A percentile compares a stretch with the other conserved stretches of the same genome.
Conservation (phyloP, 2,329 filamentous ascomycete species). For the Microsporum audouinii region DNA sequence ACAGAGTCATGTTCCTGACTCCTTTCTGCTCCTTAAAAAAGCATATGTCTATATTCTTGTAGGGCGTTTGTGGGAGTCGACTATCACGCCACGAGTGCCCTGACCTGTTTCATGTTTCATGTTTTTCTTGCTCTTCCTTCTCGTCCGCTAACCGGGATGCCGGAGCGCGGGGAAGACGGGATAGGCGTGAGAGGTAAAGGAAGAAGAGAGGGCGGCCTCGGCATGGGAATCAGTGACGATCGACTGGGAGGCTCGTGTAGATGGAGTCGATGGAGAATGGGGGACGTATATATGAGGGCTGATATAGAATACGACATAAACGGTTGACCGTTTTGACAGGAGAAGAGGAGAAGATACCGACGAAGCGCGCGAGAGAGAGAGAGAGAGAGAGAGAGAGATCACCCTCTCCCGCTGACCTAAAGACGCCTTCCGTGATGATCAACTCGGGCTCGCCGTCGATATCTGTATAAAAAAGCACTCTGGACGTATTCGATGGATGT, state of each 20-base stretch:
- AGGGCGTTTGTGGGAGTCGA: not conserved
- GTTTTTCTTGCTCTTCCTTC: not conserved
- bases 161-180: not conserved
- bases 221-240: not conserved
- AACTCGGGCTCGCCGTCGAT: not conserved
- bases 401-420: not conserved
- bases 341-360: not conserved
- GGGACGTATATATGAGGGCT: no score
- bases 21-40: no score
- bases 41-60: no score
- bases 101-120: not conserved
- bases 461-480: not conserved
- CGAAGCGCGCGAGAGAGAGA: no score
- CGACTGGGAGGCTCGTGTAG: not conserved
- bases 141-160: not conserved
- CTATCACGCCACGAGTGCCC: not conserved
- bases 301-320: no score
- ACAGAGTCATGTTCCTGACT: not conserved
- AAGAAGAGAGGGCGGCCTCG: not conserved
- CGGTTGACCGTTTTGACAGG: not conserved
- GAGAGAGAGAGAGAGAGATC: not conserved
- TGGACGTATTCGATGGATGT: not conserved
- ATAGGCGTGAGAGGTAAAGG: not conserved
- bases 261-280: not conserved
- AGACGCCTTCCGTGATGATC: not conserved